Evolutionary conservation across 164 flowering plant species (phyloP).

Genomic region (Vitis riparia): DNA sequence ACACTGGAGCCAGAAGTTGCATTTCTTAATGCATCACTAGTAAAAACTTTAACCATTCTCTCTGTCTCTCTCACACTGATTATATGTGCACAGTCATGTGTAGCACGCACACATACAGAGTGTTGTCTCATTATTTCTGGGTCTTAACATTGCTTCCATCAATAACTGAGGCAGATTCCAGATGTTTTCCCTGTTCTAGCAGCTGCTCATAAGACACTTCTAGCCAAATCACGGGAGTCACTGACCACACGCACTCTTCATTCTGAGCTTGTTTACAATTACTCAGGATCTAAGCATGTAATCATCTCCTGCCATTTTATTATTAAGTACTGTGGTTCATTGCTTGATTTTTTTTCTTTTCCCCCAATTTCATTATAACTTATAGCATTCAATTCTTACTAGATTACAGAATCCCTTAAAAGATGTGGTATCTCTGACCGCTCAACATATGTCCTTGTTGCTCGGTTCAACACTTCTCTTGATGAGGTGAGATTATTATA

Average conservation of each 20-base stretch:
- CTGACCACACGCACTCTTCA: slow-evolving; percentile 83
- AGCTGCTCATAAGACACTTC: slow-evolving; percentile 88
- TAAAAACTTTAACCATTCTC: slow-evolving; percentile 22
- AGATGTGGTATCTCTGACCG: slow-evolving; percentile 87
- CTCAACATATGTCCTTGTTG: slow-evolving; percentile 68
- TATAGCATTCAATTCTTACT: slow-evolving; percentile 5
- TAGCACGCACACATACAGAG: no score
- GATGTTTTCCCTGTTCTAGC: slow-evolving; percentile 88
- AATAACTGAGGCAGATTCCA: slow-evolving; percentile 56
- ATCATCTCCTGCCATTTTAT: slow-evolving; percentile 3
- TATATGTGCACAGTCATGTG: background rate
- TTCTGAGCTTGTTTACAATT: slow-evolving; percentile 93
- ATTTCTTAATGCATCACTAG: slow-evolving; percentile 85
- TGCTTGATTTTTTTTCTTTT: background rate
- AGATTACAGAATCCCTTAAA: slow-evolving; percentile 92
- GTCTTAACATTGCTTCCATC: background rate
- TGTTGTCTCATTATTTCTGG: background rate
- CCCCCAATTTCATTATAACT: background rate
- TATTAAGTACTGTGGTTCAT: background rate
- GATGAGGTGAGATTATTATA: slow-evolving; percentile 62
- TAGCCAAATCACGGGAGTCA: slow-evolving; percentile 73
- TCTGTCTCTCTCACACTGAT: background rate
- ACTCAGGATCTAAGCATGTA: slow-evolving; percentile 96
- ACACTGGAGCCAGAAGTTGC: slow-evolving; percentile 82
- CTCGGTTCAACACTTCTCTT: slow-evolving; percentile 70